phyloP scores from a whole-genome alignment of 2,329 filamentous ascomycete species.

The Fusarium albosuccineum region DNA sequence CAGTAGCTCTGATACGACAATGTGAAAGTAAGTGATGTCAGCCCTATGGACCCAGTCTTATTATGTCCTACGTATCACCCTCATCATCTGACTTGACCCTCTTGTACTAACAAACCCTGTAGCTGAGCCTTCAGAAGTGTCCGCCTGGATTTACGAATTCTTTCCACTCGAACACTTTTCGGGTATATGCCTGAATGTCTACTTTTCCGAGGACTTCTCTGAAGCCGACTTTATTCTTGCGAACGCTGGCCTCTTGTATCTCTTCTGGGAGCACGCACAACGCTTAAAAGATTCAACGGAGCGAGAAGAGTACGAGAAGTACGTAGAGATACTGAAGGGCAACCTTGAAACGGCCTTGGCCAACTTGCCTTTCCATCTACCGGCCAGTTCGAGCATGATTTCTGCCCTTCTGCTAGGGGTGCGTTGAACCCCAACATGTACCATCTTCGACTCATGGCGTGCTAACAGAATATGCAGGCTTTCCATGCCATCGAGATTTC shows the following conservation, averaged over 20 bases:
- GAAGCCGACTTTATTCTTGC: constrained; percentile 52
- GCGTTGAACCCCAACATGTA: background rate
- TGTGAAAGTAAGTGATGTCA: constrained; percentile 34
- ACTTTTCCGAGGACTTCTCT: constrained; percentile 50
- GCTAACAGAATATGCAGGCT: constrained; percentile 37
- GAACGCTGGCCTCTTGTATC: constrained; percentile 49
- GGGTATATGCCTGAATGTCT: constrained; percentile 51
- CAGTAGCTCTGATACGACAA: constrained; percentile 38
- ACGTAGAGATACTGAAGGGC: constrained; percentile 42
- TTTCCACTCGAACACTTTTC: constrained; percentile 48
- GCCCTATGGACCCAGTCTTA: background rate
- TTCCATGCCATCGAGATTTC: constrained; percentile 51
- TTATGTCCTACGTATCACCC: background rate
- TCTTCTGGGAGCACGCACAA: constrained; percentile 45
- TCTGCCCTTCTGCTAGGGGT: constrained; percentile 43
- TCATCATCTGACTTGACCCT: background rate
- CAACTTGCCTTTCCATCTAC: constrained; percentile 50
- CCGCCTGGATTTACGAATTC: constrained; percentile 49
- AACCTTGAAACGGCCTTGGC: constrained; percentile 51
- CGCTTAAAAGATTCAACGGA: constrained; percentile 27
- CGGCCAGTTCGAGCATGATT: constrained; percentile 47
- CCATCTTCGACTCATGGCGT: too few relatives aligned
- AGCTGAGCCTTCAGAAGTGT: constrained; percentile 41
- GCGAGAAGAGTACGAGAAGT: constrained; percentile 42
- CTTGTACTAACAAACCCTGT: constrained; percentile 5